Percentiles rank a stretch among this genome's conserved stretches.
phyloP scores from a whole-genome alignment of 306 rosid species.

The Aeschynomene evenia region DNA sequence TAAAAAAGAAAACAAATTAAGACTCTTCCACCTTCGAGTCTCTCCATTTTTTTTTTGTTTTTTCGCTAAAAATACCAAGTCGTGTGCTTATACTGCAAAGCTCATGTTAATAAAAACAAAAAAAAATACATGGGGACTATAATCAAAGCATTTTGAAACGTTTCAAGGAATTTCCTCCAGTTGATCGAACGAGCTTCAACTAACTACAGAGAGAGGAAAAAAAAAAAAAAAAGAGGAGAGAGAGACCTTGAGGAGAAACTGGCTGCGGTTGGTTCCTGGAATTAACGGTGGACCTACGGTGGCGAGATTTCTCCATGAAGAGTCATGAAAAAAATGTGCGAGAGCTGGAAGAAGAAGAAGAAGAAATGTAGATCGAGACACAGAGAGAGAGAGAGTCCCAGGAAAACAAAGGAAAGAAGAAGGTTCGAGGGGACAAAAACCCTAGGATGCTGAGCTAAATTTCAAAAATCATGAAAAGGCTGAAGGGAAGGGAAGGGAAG shows the following conservation, averaged over 20 bases:
- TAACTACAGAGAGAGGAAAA: not conserved
- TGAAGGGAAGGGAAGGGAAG: not conserved
- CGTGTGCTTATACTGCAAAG: not conserved
- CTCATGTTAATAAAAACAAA: not conserved
- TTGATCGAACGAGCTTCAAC: not conserved
- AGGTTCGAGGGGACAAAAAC: slow-evolving; percentile 14
- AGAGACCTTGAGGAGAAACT: slow-evolving; percentile 47
- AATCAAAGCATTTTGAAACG: not conserved
- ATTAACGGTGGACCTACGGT: slow-evolving; percentile 42
- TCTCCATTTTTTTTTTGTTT: not conserved
- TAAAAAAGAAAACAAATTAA: not conserved
- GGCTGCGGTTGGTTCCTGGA: slow-evolving; percentile 33
- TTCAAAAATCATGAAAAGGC: not conserved
- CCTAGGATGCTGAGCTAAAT: slow-evolving; percentile 30
- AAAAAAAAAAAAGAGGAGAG: not conserved
- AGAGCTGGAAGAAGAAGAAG: not conserved
- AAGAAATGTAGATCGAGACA: slow-evolving; percentile 25
- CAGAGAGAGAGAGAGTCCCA: not conserved
- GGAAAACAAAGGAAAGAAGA: not conserved
- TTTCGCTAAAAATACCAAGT: not conserved
- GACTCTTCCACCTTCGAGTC: not conserved
- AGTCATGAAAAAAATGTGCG: slow-evolving; percentile 42
- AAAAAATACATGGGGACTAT: not conserved
- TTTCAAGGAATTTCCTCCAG: not conserved
- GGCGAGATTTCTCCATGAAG: slow-evolving; percentile 59